Conservation (phyloP, 116 monocot species). For the Phalaenopsis hybrid region DNA sequence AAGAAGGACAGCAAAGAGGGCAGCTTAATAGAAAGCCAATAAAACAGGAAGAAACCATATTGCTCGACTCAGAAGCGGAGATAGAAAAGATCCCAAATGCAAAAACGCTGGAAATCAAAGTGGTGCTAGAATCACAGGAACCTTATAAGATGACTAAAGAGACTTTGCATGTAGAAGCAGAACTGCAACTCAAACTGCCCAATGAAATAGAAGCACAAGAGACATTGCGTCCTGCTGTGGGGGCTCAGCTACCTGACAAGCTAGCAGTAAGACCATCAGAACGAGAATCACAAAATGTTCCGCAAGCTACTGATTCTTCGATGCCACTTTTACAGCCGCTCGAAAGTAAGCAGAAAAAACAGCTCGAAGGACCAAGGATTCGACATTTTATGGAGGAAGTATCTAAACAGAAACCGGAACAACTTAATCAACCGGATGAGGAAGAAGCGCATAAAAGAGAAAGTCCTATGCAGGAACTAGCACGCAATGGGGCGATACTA, state of each 20-base stretch:
- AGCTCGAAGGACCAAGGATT: background rate
- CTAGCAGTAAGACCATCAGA: background rate
- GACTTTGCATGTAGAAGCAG: too few relatives aligned
- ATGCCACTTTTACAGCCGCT: background rate
- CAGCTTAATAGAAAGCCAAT: too few relatives aligned
- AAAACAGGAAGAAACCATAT: too few relatives aligned
- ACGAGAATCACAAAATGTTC: background rate
- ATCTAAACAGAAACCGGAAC: background rate
- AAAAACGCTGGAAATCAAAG: too few relatives aligned
- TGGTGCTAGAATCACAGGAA: too few relatives aligned
- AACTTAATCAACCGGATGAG: background rate
- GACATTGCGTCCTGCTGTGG: too few relatives aligned
- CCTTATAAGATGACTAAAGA: too few relatives aligned
- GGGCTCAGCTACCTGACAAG: background rate
- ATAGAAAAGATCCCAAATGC: too few relatives aligned
- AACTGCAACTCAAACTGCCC: too few relatives aligned
- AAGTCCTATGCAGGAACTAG: background rate
- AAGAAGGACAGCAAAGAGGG: too few relatives aligned
- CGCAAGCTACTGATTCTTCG: background rate
- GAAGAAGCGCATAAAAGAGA: conserved; percentile 2
- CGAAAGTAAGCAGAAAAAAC: background rate
- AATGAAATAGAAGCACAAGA: too few relatives aligned
- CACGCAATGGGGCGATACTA: background rate
- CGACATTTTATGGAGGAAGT: background rate
- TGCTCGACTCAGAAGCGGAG: too few relatives aligned